Conservation (phyloP, 2,329 filamentous ascomycete genomes). For the Diplodia sapinea region DNA sequence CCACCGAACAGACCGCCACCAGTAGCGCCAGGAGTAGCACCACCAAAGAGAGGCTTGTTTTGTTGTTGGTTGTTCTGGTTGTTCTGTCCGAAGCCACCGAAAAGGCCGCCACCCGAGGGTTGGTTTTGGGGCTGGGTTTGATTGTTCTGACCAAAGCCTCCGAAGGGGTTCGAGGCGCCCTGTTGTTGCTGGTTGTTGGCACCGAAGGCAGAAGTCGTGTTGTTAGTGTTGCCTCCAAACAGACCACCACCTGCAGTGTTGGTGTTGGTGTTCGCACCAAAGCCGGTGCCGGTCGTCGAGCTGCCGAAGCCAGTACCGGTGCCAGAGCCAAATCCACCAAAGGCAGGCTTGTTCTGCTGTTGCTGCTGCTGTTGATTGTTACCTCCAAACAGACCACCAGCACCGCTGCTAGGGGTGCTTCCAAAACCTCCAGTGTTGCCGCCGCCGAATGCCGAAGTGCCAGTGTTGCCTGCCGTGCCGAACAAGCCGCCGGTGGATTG, state of each 20-base stretch:
- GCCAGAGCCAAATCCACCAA: slow-evolving; percentile 35
- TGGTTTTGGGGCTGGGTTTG: slow-evolving; percentile 41
- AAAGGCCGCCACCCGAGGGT: slow-evolving; percentile 48
- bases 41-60: slow-evolving; percentile 54
- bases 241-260: slow-evolving; percentile 37
- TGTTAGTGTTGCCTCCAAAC: slow-evolving; percentile 38
- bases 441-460: slow-evolving; percentile 30
- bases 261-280: slow-evolving; percentile 39
- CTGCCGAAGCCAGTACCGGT: slow-evolving; percentile 38
- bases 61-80: slow-evolving; percentile 44
- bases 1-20: slow-evolving; percentile 58
- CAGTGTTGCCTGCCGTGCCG: slow-evolving; percentile 37
- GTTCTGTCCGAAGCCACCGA: slow-evolving; percentile 49
- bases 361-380: slow-evolving; percentile 34
- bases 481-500: slow-evolving; percentile 41
- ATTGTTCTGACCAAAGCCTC: slow-evolving; percentile 35
- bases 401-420: slow-evolving; percentile 39
- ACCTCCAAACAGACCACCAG: slow-evolving; percentile 33
- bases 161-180: slow-evolving; percentile 37
- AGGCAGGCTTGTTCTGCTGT: slow-evolving; percentile 34
- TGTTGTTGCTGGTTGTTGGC: slow-evolving; percentile 33
- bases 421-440: slow-evolving; percentile 50
- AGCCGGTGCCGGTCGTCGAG: slow-evolving; percentile 42
- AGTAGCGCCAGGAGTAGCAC: slow-evolving; percentile 35
- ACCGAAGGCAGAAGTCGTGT: slow-evolving; percentile 22